Evolutionary conservation across 139 green algal species (phyloP).

Genomic region (Coelastrella sp.): DNA sequence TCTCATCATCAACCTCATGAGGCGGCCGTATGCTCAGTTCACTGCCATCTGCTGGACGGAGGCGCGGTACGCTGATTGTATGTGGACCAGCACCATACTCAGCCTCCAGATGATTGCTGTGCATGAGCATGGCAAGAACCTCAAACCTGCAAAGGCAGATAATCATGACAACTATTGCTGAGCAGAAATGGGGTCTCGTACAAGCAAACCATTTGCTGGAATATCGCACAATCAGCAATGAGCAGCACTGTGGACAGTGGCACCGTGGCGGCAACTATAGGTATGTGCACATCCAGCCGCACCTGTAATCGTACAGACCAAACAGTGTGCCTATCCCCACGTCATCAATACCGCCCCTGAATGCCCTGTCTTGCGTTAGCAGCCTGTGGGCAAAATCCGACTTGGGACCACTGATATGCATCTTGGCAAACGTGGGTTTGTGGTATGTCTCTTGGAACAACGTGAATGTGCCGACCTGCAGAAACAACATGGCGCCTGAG

Average conservation of each 20-base stretch:
- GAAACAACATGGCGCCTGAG: neutral
- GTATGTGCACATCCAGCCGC: too few species aligned
- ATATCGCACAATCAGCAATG: too few species aligned
- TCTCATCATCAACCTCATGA: conserved; percentile 68
- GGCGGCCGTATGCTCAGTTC: conserved; percentile 63
- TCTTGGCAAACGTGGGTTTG: conserved; percentile 68
- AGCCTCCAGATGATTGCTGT: conserved; percentile 76
- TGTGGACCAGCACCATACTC: conserved; percentile 76
- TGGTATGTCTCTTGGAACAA: conserved; percentile 83
- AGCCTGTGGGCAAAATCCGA: conserved; percentile 73
- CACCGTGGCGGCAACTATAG: too few species aligned
- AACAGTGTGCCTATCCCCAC: conserved; percentile 79
- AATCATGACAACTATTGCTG: neutral
- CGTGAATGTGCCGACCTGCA: conserved; percentile 77
- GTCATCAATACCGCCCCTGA: conserved; percentile 76
- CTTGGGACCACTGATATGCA: conserved; percentile 78
- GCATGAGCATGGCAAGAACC: conserved; percentile 72
- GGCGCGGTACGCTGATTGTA: conserved; percentile 77
- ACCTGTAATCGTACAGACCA: conserved; percentile 77
- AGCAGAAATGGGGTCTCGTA: too few species aligned
- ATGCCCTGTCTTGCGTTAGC: conserved; percentile 75
- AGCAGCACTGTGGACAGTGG: too few species aligned
- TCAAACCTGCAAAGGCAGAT: conserved; percentile 59
- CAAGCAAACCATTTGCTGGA: too few species aligned
- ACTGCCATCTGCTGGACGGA: conserved; percentile 75